Evolutionary conservation across 2,329 filamentous ascomycete species (phyloP).

Genomic region (Orbilia oligospora): DNA sequence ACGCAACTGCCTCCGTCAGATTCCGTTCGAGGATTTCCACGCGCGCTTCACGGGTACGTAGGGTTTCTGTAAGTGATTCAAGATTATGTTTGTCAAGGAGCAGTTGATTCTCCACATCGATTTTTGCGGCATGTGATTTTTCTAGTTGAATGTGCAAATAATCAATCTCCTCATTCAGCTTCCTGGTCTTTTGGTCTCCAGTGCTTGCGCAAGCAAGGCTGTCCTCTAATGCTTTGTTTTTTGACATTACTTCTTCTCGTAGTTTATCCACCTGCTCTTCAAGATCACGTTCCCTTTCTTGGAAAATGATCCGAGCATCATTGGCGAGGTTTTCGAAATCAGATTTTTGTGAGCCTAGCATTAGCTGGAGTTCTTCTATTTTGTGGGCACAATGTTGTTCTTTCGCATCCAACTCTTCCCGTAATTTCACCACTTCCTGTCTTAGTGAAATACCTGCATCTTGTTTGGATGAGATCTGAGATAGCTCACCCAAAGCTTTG

Average conservation of each 20-base stretch:
- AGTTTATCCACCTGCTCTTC: slow-evolving; percentile 17
- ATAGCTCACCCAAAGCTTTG: slow-evolving; percentile 52
- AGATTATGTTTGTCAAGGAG: slow-evolving; percentile 17
- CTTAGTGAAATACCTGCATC: slow-evolving; percentile 33
- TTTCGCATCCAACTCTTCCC: slow-evolving; percentile 28
- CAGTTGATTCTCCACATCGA: slow-evolving; percentile 1
- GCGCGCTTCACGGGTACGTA: slow-evolving; percentile 20
- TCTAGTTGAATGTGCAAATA: slow-evolving; percentile 30
- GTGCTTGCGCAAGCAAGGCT: slow-evolving; percentile 13
- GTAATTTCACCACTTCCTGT: slow-evolving; percentile 40
- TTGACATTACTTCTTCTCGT: slow-evolving; percentile 19
- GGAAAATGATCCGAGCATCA: background rate
- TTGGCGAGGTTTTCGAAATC: slow-evolving; percentile 35
- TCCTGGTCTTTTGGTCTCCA: slow-evolving; percentile 15
- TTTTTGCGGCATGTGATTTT: slow-evolving; percentile 7
- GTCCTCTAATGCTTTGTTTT: slow-evolving; percentile 23
- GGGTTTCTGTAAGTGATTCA: slow-evolving; percentile 25
- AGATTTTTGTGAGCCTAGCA: background rate
- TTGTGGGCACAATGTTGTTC: slow-evolving; percentile 18
- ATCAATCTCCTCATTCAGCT: slow-evolving; percentile 39
- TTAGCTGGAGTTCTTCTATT: slow-evolving; percentile 21
- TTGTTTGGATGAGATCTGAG: slow-evolving; percentile 52
- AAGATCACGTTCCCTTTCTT: slow-evolving; percentile 25
- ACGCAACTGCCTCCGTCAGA: background rate
- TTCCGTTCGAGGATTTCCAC: slow-evolving; percentile 25